Conservation (phyloP, 257 asterid species). For the Fraxinus excelsior region DNA sequence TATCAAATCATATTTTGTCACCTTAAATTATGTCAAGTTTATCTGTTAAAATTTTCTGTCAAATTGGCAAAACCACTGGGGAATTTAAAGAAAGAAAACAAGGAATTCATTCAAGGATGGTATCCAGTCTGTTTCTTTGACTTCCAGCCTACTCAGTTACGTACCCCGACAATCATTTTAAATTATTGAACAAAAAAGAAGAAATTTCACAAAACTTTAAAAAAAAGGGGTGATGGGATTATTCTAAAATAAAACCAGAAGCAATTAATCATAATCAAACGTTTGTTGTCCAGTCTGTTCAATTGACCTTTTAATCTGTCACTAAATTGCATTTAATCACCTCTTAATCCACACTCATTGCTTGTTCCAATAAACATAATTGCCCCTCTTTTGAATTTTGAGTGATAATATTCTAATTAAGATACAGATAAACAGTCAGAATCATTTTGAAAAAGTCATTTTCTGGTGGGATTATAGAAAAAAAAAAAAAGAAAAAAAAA, state of each 20-base stretch:
- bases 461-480: background rate
- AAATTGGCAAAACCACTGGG: too few species aligned
- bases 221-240: background rate
- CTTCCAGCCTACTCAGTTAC: slow-evolving; percentile 18
- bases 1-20: too few species aligned
- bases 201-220: slow-evolving; percentile 7
- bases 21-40: too few species aligned
- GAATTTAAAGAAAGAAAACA: background rate
- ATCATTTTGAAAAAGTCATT: slow-evolving; percentile 25
- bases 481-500: background rate
- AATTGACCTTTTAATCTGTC: slow-evolving; percentile 27
- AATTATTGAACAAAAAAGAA: background rate
- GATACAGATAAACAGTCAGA: slow-evolving; percentile 31
- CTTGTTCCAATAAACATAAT: background rate
- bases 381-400: slow-evolving; percentile 10
- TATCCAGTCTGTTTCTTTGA: slow-evolving; percentile 20
- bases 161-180: slow-evolving; percentile 2
- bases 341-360: background rate
- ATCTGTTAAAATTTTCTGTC: background rate
- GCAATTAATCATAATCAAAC: slow-evolving; percentile 3
- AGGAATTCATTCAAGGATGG: slow-evolving; percentile 1
- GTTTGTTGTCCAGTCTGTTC: slow-evolving; percentile 35
- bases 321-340: slow-evolving; percentile 4
- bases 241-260: background rate
- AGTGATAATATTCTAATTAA: background rate